These are phyloP conservation scores for Neoarthrinium moseri DNA, from an alignment of 2,329 filamentous ascomycete species.

Conservation along the genomic window DNA sequence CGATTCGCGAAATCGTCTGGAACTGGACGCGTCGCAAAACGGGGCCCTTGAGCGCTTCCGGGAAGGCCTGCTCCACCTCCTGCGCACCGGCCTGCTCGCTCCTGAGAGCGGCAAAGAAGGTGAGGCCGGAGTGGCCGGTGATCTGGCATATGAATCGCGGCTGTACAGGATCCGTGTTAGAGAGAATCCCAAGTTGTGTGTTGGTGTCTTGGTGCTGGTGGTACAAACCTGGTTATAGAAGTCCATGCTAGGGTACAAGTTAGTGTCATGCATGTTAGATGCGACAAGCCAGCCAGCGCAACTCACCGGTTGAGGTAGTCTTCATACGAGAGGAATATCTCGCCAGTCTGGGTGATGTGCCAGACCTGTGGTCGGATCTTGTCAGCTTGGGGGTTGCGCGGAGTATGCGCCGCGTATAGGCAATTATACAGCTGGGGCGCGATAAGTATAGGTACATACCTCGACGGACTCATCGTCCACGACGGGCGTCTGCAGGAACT, in stretches of 20 bases:
- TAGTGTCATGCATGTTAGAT: conserved; percentile 21
- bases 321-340: conserved; percentile 87
- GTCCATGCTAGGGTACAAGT: conserved; percentile 66
- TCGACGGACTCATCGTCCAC: conserved; percentile 81
- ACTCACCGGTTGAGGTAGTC: conserved; percentile 79
- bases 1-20: conserved; percentile 83
- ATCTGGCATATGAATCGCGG: conserved; percentile 94
- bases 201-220: not conserved
- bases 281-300: conserved; percentile 10
- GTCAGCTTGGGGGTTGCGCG: conserved; percentile 9
- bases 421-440: conserved; percentile 4
- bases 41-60: conserved; percentile 85
- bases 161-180: conserved; percentile 37
- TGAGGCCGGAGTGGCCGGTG: conserved; percentile 86
- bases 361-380: conserved; percentile 65
- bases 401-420: conserved; percentile 15
- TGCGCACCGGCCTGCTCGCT: conserved; percentile 84
- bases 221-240: conserved; percentile 82
- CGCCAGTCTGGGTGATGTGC: conserved; percentile 85
- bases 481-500: conserved; percentile 69
- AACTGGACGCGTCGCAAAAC: conserved; percentile 91
- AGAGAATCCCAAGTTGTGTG: not conserved
- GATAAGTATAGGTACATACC: conserved; percentile 49
- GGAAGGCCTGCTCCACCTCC: conserved; percentile 89
- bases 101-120: conserved; percentile 87